Conservation (phyloP, 2,329 filamentous ascomycete species). For the Chrysosporium queenslandicum region DNA sequence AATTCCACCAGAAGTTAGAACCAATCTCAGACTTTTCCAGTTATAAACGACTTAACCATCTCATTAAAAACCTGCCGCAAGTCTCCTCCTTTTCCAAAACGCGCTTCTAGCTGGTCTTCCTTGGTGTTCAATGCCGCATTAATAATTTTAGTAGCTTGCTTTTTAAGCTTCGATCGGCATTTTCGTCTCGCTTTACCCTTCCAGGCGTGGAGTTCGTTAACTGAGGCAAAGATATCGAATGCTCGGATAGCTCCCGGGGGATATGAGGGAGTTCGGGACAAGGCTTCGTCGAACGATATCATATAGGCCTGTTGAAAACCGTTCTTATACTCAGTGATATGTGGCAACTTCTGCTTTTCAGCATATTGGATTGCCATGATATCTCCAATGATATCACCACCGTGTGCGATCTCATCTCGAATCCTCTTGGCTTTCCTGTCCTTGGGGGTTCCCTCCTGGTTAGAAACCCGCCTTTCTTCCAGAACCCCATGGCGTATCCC, state of each 20-base stretch:
- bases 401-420: slow-evolving; percentile 10
- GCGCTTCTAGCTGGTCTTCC: slow-evolving; percentile 3
- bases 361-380: slow-evolving; percentile 10
- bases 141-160: slow-evolving; percentile 5
- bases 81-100: slow-evolving; percentile 3
- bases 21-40: background rate
- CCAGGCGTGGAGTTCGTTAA: slow-evolving; percentile 7
- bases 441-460: background rate
- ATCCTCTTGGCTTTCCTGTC: slow-evolving; percentile 6
- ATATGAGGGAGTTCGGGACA: background rate
- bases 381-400: slow-evolving; percentile 13
- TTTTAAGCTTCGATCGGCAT: background rate
- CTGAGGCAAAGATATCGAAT: slow-evolving; percentile 9
- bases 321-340: slow-evolving; percentile 10
- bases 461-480: slow-evolving; percentile 9
- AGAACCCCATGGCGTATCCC: slow-evolving; percentile 8
- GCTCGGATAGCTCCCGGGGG: slow-evolving; percentile 8
- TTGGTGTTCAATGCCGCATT: background rate
- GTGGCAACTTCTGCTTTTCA: background rate
- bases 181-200: background rate
- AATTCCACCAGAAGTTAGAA: no score
- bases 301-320: slow-evolving; percentile 9
- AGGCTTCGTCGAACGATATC: slow-evolving; percentile 10
- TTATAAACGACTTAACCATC: slow-evolving; percentile 7
- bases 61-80: slow-evolving; percentile 5